These are phyloP conservation scores for Paramecium tetraurelia DNA, from an alignment of 73 alveolate genomes.

Conservation along the genomic window DNA sequence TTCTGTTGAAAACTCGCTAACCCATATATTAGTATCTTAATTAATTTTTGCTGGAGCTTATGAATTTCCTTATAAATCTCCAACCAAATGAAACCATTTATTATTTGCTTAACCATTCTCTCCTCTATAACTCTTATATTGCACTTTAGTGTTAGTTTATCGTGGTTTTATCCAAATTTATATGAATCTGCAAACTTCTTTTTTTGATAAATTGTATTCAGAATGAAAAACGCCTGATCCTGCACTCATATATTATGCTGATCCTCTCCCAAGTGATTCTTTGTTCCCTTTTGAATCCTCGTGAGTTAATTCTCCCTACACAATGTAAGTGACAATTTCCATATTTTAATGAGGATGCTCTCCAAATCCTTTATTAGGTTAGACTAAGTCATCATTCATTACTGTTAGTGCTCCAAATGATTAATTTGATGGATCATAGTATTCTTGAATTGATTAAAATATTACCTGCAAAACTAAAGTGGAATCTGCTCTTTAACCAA, in stretches of 20 bases:
- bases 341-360: constrained; percentile 55
- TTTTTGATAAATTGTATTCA: neutral
- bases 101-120: neutral
- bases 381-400: constrained; percentile 65
- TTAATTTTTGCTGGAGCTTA: neutral
- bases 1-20: neutral
- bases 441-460: neutral
- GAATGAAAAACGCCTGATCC: neutral
- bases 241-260: constrained; percentile 17
- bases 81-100: neutral
- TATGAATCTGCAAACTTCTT: neutral
- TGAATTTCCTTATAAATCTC: neutral
- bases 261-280: constrained; percentile 14
- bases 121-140: neutral
- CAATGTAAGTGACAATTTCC: constrained; percentile 4
- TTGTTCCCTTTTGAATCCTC: neutral
- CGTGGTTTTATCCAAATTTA: neutral
- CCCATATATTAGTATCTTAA: neutral
- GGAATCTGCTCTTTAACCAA: constrained; percentile 3
- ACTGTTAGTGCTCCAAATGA: constrained; percentile 58
- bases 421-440: neutral
- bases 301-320: neutral
- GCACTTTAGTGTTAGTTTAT: neutral
- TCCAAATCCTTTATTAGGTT: constrained; percentile 66
- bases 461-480: neutral